A percentile compares a stretch with the other conserved stretches of the same genome.
Conservation (phyloP, 2,329 filamentous ascomycete genomes). For the Cladosporium austrohemisphaericum region DNA sequence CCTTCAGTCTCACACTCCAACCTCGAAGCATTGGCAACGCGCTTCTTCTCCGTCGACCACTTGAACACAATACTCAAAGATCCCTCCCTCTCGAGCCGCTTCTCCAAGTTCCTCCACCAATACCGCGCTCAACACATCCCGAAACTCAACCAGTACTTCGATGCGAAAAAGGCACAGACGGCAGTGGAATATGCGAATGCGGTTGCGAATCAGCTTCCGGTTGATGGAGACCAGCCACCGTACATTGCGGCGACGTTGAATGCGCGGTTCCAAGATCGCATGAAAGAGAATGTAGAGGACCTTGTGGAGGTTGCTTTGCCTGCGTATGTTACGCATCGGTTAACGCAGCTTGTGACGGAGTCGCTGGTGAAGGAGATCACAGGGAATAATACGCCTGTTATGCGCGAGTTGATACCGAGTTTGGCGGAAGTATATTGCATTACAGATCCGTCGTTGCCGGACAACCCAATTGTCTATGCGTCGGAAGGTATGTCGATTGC, state of each 20-base stretch:
- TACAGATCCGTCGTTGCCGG: slow-evolving; percentile 40
- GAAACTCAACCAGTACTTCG: slow-evolving; percentile 37
- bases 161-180: slow-evolving; percentile 40
- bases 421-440: slow-evolving; percentile 46
- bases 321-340: slow-evolving; percentile 39
- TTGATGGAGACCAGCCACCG: slow-evolving; percentile 23
- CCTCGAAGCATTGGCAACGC: slow-evolving; percentile 36
- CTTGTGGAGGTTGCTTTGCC: slow-evolving; percentile 42
- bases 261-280: slow-evolving; percentile 35
- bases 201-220: slow-evolving; percentile 34
- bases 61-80: slow-evolving; percentile 41
- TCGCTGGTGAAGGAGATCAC: slow-evolving; percentile 44
- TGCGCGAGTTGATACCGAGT: slow-evolving; percentile 39
- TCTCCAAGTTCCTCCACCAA: slow-evolving; percentile 38
- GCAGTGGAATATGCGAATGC: slow-evolving; percentile 46
- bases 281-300: slow-evolving; percentile 31
- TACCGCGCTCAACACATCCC: slow-evolving; percentile 37
- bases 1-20: slow-evolving; percentile 29
- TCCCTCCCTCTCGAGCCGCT: slow-evolving; percentile 32
- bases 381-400: slow-evolving; percentile 38
- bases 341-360: slow-evolving; percentile 40
- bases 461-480: slow-evolving; percentile 46
- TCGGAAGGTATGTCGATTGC: slow-evolving; percentile 33
- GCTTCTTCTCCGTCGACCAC: slow-evolving; percentile 43
- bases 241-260: slow-evolving; percentile 36